A percentile compares a stretch with the other conserved stretches of the same genome.
Conservation (phyloP, 164 flowering plant genomes). For the Malania oleifera region DNA sequence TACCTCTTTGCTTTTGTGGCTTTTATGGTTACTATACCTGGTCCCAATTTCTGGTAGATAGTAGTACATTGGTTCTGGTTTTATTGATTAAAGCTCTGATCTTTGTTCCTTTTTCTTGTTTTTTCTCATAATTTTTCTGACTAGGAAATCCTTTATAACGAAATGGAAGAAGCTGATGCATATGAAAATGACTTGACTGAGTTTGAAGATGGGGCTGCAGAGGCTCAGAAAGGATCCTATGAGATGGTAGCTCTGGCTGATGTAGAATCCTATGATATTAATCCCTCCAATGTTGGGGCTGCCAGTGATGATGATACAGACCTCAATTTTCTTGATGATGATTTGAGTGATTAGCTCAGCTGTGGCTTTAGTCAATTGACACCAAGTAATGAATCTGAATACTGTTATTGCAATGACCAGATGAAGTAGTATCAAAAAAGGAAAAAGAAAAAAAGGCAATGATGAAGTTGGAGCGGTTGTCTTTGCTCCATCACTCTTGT, state of each 20-base stretch:
- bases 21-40: too few relatives aligned
- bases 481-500: too few relatives aligned
- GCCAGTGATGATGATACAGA: constrained; percentile 15
- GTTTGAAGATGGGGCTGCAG: constrained; percentile 12
- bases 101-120: not conserved
- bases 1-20: too few relatives aligned
- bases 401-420: too few relatives aligned
- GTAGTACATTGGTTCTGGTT: too few relatives aligned
- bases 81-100: not conserved
- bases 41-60: not conserved
- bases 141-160: constrained; percentile 8
- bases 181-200: constrained; percentile 8
- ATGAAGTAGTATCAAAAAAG: too few relatives aligned
- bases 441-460: too few relatives aligned
- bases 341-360: constrained; percentile 5
- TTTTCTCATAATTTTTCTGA: too few relatives aligned
- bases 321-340: constrained; percentile 18
- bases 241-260: constrained; percentile 13
- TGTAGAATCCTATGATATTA: constrained; percentile 1
- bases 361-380: too few relatives aligned
- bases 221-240: constrained; percentile 3
- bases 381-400: too few relatives aligned
- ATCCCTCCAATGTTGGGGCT: constrained; percentile 2
- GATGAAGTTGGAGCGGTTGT: too few relatives aligned
- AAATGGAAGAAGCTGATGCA: constrained; percentile 11